Conservation (phyloP, 208 protist species). For the Herpetomonas samuelpessoai region DNA sequence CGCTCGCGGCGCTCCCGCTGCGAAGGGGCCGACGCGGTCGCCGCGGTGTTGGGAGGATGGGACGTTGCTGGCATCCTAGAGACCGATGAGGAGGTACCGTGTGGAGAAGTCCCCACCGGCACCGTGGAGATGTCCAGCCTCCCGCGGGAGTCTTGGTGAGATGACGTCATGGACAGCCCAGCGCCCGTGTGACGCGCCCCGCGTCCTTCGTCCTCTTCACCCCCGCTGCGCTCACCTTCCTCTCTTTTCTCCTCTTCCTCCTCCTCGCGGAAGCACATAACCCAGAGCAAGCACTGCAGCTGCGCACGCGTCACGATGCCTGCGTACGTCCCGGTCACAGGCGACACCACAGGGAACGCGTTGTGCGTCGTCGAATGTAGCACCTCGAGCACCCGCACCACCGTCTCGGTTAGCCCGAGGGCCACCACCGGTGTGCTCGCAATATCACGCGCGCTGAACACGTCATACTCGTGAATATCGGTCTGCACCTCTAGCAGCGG, state of each 20-base stretch:
- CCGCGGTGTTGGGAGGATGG: background rate
- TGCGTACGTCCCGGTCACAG: slow-evolving; percentile 28
- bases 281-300: slow-evolving; percentile 55
- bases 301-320: slow-evolving; percentile 49
- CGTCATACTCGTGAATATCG: slow-evolving; percentile 31
- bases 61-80: too few relatives aligned
- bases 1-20: background rate
- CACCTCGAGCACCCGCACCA: slow-evolving; percentile 45
- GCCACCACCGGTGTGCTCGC: slow-evolving; percentile 68
- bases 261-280: slow-evolving; percentile 49
- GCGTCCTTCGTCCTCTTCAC: background rate
- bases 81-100: too few relatives aligned
- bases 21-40: background rate
- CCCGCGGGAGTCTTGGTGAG: too few relatives aligned
- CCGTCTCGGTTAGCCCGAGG: slow-evolving; percentile 37
- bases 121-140: too few relatives aligned
- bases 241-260: slow-evolving; percentile 11
- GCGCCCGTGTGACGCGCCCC: background rate
- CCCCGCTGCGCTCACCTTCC: background rate
- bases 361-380: slow-evolving; percentile 71
- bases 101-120: too few relatives aligned
- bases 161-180: too few relatives aligned
- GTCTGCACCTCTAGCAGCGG: slow-evolving; percentile 68
- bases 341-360: slow-evolving; percentile 80
- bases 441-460: slow-evolving; percentile 64